These are phyloP conservation scores for Stephania japonica DNA, from an alignment of 164 flowering plant genomes.

Conservation along the genomic window DNA sequence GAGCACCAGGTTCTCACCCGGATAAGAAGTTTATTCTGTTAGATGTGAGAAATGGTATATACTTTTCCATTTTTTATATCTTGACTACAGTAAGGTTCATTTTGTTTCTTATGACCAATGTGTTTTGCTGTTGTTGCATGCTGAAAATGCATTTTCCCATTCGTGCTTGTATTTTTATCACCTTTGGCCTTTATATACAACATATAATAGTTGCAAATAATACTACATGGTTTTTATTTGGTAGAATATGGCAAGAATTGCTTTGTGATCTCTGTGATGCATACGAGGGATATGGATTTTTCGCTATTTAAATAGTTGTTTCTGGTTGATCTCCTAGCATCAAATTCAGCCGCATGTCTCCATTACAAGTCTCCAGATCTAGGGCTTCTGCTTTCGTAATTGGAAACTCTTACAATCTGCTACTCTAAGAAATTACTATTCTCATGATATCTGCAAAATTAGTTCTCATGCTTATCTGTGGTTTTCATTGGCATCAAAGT, in stretches of 20 bases:
- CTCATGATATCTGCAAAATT: too few species aligned
- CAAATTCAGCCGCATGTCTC: background rate
- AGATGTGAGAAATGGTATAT: conserved; percentile 88
- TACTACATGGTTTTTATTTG: background rate
- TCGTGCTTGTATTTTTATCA: background rate
- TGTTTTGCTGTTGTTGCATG: background rate
- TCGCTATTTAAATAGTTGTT: background rate
- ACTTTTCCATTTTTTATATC: background rate
- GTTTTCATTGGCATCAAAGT: too few species aligned
- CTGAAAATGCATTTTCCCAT: background rate
- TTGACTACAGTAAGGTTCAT: background rate
- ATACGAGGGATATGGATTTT: background rate
- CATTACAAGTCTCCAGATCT: background rate
- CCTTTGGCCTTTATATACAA: background rate
- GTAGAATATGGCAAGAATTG: background rate
- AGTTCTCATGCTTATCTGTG: too few species aligned
- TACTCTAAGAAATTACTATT: too few species aligned
- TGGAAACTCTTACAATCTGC: background rate
- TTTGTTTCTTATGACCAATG: background rate
- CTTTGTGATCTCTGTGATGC: background rate
- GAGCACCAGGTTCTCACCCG: conserved; percentile 20
- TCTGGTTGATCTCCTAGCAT: background rate
- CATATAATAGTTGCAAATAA: background rate
- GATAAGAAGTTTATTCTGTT: conserved; percentile 38
- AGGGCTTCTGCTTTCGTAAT: background rate